Conservation (phyloP, 306 rosid species). For the Prunus mira region DNA sequence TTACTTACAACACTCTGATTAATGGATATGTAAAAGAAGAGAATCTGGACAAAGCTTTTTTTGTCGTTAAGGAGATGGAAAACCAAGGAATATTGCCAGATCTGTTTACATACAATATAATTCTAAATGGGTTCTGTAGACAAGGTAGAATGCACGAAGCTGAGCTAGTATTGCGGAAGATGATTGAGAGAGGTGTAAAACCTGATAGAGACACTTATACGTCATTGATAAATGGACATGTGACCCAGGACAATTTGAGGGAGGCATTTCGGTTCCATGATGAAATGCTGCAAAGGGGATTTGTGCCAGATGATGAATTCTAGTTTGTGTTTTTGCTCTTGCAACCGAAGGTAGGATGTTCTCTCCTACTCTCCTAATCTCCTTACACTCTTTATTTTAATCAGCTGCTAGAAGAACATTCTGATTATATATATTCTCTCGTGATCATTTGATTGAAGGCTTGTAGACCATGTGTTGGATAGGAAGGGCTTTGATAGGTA, state of each 20-base stretch:
- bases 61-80: constrained; percentile 60
- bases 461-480: too few species aligned
- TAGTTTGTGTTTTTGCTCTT: constrained; percentile 21
- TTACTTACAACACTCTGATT: constrained; percentile 80
- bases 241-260: constrained; percentile 72
- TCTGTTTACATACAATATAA: constrained; percentile 62
- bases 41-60: constrained; percentile 63
- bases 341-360: constrained; percentile 31
- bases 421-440: not conserved
- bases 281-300: constrained; percentile 88
- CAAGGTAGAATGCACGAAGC: constrained; percentile 77
- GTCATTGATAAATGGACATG: constrained; percentile 76
- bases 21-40: constrained; percentile 73
- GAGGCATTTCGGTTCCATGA: constrained; percentile 88
- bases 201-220: constrained; percentile 80
- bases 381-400: constrained; percentile 1
- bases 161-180: constrained; percentile 63
- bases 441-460: too few species aligned
- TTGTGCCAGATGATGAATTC: constrained; percentile 84
- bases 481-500: too few species aligned
- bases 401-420: constrained; percentile 6
- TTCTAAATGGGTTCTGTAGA: constrained; percentile 68
- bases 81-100: constrained; percentile 62
- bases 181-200: constrained; percentile 68
- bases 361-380: constrained; percentile 6